phyloP scores from a whole-genome alignment of 164 flowering plant species.

The Umbellularia californica region DNA sequence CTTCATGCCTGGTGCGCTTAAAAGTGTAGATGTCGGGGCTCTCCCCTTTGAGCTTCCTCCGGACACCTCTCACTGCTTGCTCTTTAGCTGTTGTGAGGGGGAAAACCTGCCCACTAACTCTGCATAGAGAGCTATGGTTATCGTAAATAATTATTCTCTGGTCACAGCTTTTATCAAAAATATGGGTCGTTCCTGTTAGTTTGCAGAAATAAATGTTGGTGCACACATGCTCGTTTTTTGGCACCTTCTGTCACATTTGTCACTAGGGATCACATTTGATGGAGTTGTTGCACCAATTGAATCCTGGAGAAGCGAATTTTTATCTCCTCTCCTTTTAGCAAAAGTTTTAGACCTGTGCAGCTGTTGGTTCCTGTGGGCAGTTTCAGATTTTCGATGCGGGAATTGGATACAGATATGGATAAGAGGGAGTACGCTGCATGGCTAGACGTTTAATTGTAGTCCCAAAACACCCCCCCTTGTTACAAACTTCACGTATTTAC shows the following conservation, averaged over 20 bases:
- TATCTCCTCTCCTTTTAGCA: too few species aligned
- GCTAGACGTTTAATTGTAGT: too few species aligned
- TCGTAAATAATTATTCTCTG: conserved; percentile 94
- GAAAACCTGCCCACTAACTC: conserved; percentile 79
- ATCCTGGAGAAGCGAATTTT: too few species aligned
- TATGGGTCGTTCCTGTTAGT: conserved; percentile 87
- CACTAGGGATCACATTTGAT: conserved; percentile 34
- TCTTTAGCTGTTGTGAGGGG: conserved; percentile 74
- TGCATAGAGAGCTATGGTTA: conserved; percentile 90
- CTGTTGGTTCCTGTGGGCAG: too few species aligned
- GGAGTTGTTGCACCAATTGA: too few species aligned
- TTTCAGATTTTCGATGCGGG: too few species aligned
- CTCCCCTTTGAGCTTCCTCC: conserved; percentile 86
- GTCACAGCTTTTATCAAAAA: conserved; percentile 98
- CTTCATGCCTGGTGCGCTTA: conserved; percentile 75
- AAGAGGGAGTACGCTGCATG: too few species aligned
- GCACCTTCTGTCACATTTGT: conserved; percentile 93
- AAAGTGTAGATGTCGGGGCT: conserved; percentile 56
- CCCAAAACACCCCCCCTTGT: too few species aligned
- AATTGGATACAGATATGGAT: too few species aligned
- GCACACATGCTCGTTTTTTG: conserved; percentile 86
- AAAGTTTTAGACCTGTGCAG: too few species aligned
- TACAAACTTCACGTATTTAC: too few species aligned
- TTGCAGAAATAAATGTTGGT: conserved; percentile 93
- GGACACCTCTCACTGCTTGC: conserved; percentile 83